phyloP scores from a whole-genome alignment of 495 filamentous ascomycete species.

The Echria macrotheca region DNA sequence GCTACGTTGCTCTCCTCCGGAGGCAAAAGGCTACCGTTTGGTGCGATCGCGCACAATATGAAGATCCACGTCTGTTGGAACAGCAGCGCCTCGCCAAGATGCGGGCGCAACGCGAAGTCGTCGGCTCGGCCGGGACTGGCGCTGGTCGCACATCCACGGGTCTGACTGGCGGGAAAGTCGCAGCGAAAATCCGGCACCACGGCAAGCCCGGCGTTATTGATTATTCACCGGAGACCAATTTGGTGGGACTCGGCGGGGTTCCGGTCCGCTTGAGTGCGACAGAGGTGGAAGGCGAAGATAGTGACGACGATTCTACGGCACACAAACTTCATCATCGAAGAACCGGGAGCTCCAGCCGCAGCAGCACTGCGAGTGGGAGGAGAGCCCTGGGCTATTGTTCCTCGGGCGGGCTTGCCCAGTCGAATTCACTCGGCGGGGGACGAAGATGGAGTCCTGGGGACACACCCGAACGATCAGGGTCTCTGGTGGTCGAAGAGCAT shows the following conservation, averaged over 20 bases:
- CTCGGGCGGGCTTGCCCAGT: slow-evolving; percentile 37
- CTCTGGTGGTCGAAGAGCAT: slow-evolving; percentile 35
- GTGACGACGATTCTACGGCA: slow-evolving; percentile 63
- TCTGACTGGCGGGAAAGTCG: slow-evolving; percentile 46
- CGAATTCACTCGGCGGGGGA: slow-evolving; percentile 31
- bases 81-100: slow-evolving; percentile 78
- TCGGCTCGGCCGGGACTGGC: slow-evolving; percentile 29
- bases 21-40: slow-evolving; percentile 98
- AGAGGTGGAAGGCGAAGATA: slow-evolving; percentile 81
- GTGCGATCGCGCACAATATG: slow-evolving; percentile 91
- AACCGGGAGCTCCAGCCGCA: slow-evolving; percentile 70
- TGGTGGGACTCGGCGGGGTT: slow-evolving; percentile 68
- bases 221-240: slow-evolving; percentile 66
- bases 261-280: slow-evolving; percentile 89
- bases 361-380: slow-evolving; percentile 65
- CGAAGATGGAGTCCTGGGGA: slow-evolving; percentile 62
- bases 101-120: slow-evolving; percentile 75
- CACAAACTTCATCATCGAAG: slow-evolving; percentile 60
- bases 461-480: slow-evolving; percentile 53
- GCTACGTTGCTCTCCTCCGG: slow-evolving; percentile 90
- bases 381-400: slow-evolving; percentile 52
- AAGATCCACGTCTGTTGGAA: slow-evolving; percentile 79
- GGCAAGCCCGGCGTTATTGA: slow-evolving; percentile 64
- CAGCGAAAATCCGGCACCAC: slow-evolving; percentile 78
- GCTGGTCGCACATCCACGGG: slow-evolving; percentile 56